phyloP scores from a whole-genome alignment of 306 rosid species.

The Sesbania bispinosa region DNA sequence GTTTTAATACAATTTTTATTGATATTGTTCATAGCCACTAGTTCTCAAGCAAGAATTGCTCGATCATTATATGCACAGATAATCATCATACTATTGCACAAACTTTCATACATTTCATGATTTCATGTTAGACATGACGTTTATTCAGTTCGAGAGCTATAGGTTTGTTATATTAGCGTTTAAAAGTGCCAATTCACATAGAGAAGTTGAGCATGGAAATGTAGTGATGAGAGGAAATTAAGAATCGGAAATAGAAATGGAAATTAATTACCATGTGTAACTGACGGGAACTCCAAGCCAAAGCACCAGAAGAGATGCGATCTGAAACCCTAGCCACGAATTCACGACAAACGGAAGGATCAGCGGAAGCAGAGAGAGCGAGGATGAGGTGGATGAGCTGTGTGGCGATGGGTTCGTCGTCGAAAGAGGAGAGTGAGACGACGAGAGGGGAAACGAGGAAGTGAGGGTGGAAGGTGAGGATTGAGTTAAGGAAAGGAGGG shows the following conservation, averaged over 20 bases:
- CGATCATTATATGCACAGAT: background rate
- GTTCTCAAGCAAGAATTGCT: too few species aligned
- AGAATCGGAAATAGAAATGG: background rate
- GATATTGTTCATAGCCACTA: too few species aligned
- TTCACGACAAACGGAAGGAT: constrained; percentile 38
- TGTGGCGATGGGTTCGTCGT: constrained; percentile 61
- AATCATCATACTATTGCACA: background rate
- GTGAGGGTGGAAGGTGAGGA: constrained; percentile 72
- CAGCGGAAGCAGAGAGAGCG: constrained; percentile 34
- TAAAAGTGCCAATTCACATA: background rate
- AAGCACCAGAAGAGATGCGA: constrained; percentile 51
- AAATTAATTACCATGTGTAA: constrained; percentile 51
- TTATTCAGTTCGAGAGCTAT: background rate
- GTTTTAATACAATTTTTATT: too few species aligned
- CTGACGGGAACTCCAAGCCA: constrained; percentile 76
- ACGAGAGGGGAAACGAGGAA: constrained; percentile 71
- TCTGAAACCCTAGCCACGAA: constrained; percentile 56
- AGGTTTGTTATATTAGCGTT: background rate
- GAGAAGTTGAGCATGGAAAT: background rate
- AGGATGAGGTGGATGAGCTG: constrained; percentile 54
- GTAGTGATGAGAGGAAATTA: too few species aligned
- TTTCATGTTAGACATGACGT: background rate
- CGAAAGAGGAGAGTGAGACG: constrained; percentile 59
- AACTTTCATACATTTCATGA: background rate
- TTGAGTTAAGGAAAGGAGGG: constrained; percentile 53